Conservation (phyloP, 768 basidiomycete species). For the Amanita rimosa region DNA sequence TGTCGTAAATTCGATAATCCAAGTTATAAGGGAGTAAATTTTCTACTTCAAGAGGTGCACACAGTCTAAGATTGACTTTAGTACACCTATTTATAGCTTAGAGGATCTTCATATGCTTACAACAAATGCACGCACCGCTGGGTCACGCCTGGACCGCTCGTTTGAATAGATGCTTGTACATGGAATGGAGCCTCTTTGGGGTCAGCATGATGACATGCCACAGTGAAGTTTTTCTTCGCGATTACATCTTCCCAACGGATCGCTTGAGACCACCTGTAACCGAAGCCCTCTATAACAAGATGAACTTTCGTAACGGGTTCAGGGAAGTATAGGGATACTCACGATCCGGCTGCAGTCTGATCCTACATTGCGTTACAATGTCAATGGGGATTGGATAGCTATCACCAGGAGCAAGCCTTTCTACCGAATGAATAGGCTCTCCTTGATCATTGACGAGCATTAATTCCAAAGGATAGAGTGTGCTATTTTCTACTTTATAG, state of each 20-base stretch:
- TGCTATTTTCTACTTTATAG: constrained; percentile 83
- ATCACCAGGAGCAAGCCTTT: constrained; percentile 86
- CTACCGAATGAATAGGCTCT: constrained; percentile 67
- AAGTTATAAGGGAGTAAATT: constrained; percentile 92
- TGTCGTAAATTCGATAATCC: constrained; percentile 95
- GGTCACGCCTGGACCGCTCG: constrained; percentile 41
- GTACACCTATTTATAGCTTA: constrained; percentile 51
- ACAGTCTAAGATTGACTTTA: constrained; percentile 72
- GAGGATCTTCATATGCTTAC: neutral
- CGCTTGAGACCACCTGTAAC: constrained; percentile 86
- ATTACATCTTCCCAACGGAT: constrained; percentile 87
- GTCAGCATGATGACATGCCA: constrained; percentile 79
- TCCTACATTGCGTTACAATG: constrained; percentile 68
- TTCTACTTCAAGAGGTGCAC: constrained; percentile 91
- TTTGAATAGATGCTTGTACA: constrained; percentile 86
- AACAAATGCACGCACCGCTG: constrained; percentile 8
- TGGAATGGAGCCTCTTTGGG: constrained; percentile 82
- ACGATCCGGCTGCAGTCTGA: constrained; percentile 92
- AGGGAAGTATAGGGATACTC: constrained; percentile 19
- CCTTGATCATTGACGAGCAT: constrained; percentile 81
- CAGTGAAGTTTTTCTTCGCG: constrained; percentile 52
- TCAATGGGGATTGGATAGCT: constrained; percentile 88
- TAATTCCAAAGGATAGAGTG: constrained; percentile 86
- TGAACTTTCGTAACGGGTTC: neutral
- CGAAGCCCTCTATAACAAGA: constrained; percentile 70